Evolutionary conservation across 2,329 filamentous ascomycete species (phyloP), one percentile per base, ranked within the genome.

Genomic region (Curvularia sp.): DNA sequence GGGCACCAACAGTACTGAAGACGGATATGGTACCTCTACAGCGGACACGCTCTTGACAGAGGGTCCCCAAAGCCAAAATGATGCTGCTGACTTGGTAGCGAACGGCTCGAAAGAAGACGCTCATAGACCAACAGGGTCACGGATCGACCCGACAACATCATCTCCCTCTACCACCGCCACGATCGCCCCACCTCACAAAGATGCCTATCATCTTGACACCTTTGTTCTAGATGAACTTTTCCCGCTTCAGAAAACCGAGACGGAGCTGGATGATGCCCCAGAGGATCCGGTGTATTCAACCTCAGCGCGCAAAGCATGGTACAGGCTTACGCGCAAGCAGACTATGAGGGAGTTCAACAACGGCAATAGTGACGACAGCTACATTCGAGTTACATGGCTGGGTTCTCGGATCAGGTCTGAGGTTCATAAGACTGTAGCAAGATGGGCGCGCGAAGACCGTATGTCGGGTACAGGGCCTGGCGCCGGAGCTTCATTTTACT

Each of bases 371-470:
- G 71, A 74, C 28, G 72, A 77, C 49, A 77, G 67, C 51, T 77
- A 79, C 45, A 67, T 78, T 13, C 74, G 77, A 6, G 71, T 79
- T 5, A 74, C 70, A 6, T 79, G 76, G 76, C 61, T 61, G 18
- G 71, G 64, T 19, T 79, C 77, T 3, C 48, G 68, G 0, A 65
- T 78, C 4, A 66, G 72, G 36, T 32, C 55, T 19, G 74, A 78
- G n/a, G 70, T 71, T 7, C 73, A 68, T 42, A 77, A 77, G 32
- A 70, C 71, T 21, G 72, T 78, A 15, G 61, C 52, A 2, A 62
- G 74, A 57, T 79, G 76, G 77, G 69, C 70, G 13, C 70, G 69
- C 1, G 76, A 79, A 53, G 77, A 78, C 58, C 72, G 74, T 9
- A 70, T 77, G 19, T 69, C 74, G 28, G 77, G 76, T 12, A 72